Evolutionary conservation across 164 flowering plant genomes (phyloP).

Genomic region (Liriodendron chinense): DNA sequence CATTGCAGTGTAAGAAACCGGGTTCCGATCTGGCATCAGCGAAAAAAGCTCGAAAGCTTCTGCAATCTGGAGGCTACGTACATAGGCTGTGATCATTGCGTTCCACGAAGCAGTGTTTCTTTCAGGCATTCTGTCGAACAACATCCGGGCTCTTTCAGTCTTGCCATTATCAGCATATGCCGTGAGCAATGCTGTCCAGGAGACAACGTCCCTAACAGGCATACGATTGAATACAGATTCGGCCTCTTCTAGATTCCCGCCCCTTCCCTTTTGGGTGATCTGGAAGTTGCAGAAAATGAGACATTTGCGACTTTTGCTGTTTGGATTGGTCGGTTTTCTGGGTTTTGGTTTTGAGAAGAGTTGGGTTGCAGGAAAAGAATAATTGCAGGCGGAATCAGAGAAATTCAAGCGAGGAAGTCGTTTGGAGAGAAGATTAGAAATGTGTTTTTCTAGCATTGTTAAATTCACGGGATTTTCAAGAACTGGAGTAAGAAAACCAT

Average conservation of each 20-base stretch:
- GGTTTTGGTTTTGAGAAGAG: constrained; percentile 5
- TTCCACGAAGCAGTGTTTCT: constrained; percentile 40
- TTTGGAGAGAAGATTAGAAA: not conserved
- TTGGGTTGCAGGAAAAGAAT: constrained; percentile 4
- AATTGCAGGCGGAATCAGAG: not conserved
- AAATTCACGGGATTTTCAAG: not conserved
- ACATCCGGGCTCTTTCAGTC: constrained; percentile 24
- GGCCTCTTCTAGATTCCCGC: constrained; percentile 38
- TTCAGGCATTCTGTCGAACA: constrained; percentile 53
- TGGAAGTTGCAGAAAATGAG: constrained; percentile 37
- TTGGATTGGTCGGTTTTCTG: not conserved
- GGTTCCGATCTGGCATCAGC: constrained; percentile 29
- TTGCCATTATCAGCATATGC: constrained; percentile 39
- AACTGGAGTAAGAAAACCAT: no score
- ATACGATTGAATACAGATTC: constrained; percentile 39
- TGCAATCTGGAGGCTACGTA: constrained; percentile 16
- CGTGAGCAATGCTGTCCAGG: constrained; percentile 57
- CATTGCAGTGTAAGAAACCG: constrained; percentile 35
- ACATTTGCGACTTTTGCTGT: constrained; percentile 7
- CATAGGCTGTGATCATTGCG: constrained; percentile 54
- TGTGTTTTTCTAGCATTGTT: not conserved
- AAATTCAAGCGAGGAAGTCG: not conserved
- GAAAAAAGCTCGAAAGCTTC: constrained; percentile 34
- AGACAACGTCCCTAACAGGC: constrained; percentile 33
- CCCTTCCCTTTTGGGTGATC: constrained; percentile 40